These are phyloP conservation scores for Silene conica DNA, from an alignment of 148 eudicot species.

Conservation along the genomic window DNA sequence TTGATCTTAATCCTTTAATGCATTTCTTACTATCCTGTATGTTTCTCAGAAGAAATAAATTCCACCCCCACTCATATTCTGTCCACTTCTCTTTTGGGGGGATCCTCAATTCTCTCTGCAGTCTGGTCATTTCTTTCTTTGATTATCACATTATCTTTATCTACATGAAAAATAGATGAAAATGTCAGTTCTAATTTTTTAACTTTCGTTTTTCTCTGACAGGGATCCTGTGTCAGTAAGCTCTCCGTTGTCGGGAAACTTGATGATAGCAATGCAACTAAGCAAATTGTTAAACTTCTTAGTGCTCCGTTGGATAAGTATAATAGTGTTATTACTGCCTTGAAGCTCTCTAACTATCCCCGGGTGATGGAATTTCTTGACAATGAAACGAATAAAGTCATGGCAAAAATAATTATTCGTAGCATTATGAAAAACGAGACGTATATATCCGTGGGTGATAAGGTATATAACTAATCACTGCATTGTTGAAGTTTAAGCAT, in stretches of 20 bases:
- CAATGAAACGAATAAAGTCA: conserved; percentile 71
- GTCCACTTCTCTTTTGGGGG: not conserved
- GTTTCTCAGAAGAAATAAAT: not conserved
- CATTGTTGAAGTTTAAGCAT: not conserved
- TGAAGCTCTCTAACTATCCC: conserved; percentile 91
- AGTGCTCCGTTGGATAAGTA: conserved; percentile 97
- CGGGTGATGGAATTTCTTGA: conserved; percentile 78
- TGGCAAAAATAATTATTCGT: conserved; percentile 81
- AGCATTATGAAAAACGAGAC: conserved; percentile 80
- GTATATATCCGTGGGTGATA: conserved; percentile 72
- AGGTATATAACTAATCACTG: conserved; percentile 41
- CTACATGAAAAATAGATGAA: not conserved
- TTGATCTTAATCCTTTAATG: conserved; percentile 7
- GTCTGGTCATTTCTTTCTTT: not conserved
- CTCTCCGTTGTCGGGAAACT: conserved; percentile 71
- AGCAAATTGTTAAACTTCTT: conserved; percentile 86
- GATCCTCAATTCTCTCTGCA: not conserved
- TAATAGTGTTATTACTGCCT: conserved; percentile 80
- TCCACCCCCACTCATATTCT: not conserved
- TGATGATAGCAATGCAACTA: conserved; percentile 69
- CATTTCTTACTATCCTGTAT: not conserved
- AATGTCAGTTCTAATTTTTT: not conserved
- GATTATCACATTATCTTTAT: not conserved
- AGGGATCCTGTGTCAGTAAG: conserved; percentile 94
- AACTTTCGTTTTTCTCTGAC: conserved; percentile 13